Conservation (phyloP, 139 green algal genomes). For the Penium margaritaceum region DNA sequence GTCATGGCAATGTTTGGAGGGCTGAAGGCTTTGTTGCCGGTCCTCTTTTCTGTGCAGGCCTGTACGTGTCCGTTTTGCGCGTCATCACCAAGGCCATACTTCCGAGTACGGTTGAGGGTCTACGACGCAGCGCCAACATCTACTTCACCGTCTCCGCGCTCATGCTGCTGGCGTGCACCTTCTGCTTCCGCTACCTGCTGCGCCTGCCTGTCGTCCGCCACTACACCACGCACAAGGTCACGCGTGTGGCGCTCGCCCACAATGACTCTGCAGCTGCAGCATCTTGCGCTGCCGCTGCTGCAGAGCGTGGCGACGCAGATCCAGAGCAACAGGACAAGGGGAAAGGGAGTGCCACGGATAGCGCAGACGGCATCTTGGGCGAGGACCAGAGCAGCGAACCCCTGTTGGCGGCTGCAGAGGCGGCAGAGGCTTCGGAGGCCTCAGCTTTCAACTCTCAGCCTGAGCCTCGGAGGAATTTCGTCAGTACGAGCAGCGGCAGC, state of each 20-base stretch:
- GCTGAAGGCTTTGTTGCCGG: neutral
- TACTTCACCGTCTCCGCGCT: constrained; percentile 48
- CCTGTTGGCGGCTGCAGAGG: no score
- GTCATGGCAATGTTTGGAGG: neutral
- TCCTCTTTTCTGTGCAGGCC: constrained; percentile 5
- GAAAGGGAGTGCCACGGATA: no score
- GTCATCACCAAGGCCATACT: constrained; percentile 40
- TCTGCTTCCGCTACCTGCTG: constrained; percentile 23
- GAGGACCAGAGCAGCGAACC: no score
- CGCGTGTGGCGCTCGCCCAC: constrained; percentile 19
- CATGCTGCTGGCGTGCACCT: constrained; percentile 34
- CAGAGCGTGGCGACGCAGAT: no score
- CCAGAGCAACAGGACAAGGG: no score
- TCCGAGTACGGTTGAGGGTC: constrained; percentile 22
- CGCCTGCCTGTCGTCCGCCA: constrained; percentile 36
- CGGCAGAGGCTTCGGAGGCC: no score
- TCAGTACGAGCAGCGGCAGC: no score
- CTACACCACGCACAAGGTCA: constrained; percentile 17
- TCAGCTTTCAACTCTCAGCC: no score
- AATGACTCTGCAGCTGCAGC: no score
- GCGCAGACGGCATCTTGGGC: no score
- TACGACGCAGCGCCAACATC: constrained; percentile 42
- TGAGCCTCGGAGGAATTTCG: no score
- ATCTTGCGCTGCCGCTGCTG: no score
- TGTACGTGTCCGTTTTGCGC: constrained; percentile 38